These are phyloP conservation scores for Sporothrix schenckii DNA, from an alignment of 2,329 filamentous ascomycete genomes.

Conservation along the genomic window DNA sequence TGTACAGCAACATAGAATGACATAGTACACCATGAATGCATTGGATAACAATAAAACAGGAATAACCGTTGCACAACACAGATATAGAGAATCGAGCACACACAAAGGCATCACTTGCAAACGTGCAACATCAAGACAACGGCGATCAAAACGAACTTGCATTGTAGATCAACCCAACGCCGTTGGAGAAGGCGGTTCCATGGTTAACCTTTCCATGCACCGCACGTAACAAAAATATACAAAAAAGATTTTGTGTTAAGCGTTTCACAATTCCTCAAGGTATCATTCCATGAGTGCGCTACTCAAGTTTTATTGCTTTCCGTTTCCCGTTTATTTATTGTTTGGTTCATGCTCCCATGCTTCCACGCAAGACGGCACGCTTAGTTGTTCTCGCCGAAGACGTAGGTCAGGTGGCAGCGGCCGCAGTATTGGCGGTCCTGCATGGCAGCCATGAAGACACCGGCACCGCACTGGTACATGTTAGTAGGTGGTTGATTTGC, in stretches of 20 bases:
- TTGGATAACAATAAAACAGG: background rate
- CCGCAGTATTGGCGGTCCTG: slow-evolving; percentile 98
- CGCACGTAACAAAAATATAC: slow-evolving; percentile 24
- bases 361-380: slow-evolving; percentile 29
- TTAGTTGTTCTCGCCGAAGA: slow-evolving; percentile 68
- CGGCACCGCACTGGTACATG: slow-evolving; percentile 82
- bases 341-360: background rate
- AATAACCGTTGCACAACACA: background rate
- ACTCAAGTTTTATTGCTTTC: slow-evolving; percentile 19
- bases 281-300: slow-evolving; percentile 37
- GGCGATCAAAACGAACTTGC: slow-evolving; percentile 18
- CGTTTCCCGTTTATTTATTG: slow-evolving; percentile 2
- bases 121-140: background rate
- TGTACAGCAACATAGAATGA: background rate
- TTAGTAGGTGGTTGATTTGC: too few relatives aligned
- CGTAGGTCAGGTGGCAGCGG: slow-evolving; percentile 72
- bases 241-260: slow-evolving; percentile 17
- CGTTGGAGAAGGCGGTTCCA: slow-evolving; percentile 30
- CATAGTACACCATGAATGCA: background rate
- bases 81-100: background rate
- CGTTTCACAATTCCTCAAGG: slow-evolving; percentile 32
- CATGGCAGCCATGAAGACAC: slow-evolving; percentile 99
- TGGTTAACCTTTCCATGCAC: slow-evolving; percentile 33
- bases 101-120: background rate
- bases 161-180: slow-evolving; percentile 30